Base-by-base conservation (phyloP, 495 filamentous ascomycete species). In the Podospora pseudopauciseta region DNA sequence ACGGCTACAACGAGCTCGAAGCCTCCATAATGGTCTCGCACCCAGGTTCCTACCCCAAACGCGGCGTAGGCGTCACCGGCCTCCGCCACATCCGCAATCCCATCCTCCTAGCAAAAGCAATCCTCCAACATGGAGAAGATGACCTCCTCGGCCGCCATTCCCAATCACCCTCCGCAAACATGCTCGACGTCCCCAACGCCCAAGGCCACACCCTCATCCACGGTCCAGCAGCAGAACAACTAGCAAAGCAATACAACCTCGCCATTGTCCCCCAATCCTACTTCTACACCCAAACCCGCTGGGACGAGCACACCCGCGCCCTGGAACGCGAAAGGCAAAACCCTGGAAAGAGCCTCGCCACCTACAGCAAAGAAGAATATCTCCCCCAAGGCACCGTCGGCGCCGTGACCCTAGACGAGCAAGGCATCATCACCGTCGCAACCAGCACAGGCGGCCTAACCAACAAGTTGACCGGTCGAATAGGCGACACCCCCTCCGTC, bases 391-490 rank as follows among this genome's bases (percentile, higher is more conserved):
- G 93, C 0, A 97, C 94, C 0, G 90, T 91, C 34, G 93, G 93
- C 0, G 91, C 90, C 53, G 91, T 96, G 0, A 92, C 90, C 65
- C 76, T 97, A 39, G 93, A 95, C 76, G 64, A 80, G 1, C 78
- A 87, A 53, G 93, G 93, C 2, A 86, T 88, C 15, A 69, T 95
- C 16, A 92, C 90, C 64, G 86, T 86, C 59, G 94, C 93, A 6
- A 97, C 93, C 0, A 93, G 90, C 68, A 97, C 93, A 0, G 93
- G 93, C 1, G 93, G 93, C 0, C 68, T 96, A 76, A 97, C 93
- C 20, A 97, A 97, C 72, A 97, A 97, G 80, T 74, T 93, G 30
- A 90, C 91, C 0, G 92, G 92, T 1, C 81, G 92, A 15, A 90
- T 97, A 68, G 94, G 94, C 0, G 94, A 97, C 76, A 97, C 93